Percentiles rank a stretch among this genome's conserved stretches.
Conservation (phyloP, 129 eudicot species). For the Logfia minima region DNA sequence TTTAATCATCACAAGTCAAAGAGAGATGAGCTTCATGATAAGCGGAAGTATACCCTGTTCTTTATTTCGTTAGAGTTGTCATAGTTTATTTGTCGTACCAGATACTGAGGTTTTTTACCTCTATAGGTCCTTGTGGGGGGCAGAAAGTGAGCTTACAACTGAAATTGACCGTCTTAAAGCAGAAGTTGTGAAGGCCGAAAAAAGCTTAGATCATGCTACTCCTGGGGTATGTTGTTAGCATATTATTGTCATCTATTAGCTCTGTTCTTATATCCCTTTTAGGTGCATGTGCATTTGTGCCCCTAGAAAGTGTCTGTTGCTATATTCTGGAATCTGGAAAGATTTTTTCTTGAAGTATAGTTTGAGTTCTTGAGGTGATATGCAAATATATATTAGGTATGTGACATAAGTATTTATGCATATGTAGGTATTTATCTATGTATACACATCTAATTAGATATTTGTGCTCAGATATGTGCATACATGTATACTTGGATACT, state of each 20-base stretch:
- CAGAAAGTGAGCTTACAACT: conserved; percentile 73
- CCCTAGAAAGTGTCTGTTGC: conserved; percentile 5
- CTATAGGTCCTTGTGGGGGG: conserved; percentile 77
- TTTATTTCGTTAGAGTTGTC: conserved; percentile 1
- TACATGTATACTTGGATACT: not conserved
- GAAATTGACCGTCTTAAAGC: conserved; percentile 84
- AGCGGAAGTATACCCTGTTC: conserved; percentile 67
- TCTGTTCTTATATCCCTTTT: conserved; percentile 13
- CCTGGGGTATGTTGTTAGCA: conserved; percentile 79
- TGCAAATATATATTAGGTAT: conserved; percentile 11
- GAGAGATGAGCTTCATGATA: conserved; percentile 83
- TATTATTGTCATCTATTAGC: not conserved
- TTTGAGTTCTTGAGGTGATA: not conserved
- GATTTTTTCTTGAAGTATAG: not conserved
- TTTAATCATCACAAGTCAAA: conserved; percentile 53
- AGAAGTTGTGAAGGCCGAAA: conserved; percentile 88
- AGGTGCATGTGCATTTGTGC: conserved; percentile 11
- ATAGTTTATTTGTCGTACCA: not conserved
- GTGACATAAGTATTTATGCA: not conserved
- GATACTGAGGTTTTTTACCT: conserved; percentile 24
- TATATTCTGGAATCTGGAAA: conserved; percentile 5
- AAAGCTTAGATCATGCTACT: conserved; percentile 93
- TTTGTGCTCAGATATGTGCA: too few relatives aligned
- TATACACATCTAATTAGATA: not conserved
- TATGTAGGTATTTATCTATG: not conserved